Evolutionary conservation across 768 basidiomycete species (phyloP).

Genomic region (Podaxis rugospora): DNA sequence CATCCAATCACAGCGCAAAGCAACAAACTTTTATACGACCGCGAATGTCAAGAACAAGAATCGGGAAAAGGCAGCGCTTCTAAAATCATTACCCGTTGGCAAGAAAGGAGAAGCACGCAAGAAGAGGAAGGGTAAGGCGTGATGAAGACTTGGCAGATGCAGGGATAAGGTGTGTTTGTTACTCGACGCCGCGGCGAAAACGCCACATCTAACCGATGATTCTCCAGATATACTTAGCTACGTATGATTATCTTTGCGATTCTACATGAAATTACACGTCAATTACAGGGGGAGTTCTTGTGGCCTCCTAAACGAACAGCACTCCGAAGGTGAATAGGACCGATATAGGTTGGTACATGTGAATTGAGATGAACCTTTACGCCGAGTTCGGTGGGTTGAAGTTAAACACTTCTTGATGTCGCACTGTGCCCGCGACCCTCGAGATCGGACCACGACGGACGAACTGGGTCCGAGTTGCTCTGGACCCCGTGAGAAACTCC

Average conservation of each 20-base stretch:
- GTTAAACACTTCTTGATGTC: not conserved
- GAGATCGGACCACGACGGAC: not conserved
- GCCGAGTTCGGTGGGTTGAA: not conserved
- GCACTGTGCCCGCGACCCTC: not conserved
- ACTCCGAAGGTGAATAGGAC: not conserved
- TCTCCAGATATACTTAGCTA: not conserved
- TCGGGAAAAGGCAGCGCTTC: constrained; percentile 55
- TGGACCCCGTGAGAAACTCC: constrained; percentile 33
- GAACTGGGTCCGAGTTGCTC: constrained; percentile 4
- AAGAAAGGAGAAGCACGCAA: constrained; percentile 41
- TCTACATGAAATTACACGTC: not conserved
- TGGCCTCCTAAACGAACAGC: not conserved
- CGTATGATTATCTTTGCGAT: not conserved
- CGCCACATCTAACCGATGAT: constrained; percentile 6
- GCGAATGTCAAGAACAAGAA: constrained; percentile 90
- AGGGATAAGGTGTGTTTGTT: not conserved
- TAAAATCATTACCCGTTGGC: constrained; percentile 53
- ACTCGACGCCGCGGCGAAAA: constrained; percentile 8
- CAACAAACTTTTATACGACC: constrained; percentile 81
- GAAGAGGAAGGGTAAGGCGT: constrained; percentile 22
- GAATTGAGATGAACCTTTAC: not conserved
- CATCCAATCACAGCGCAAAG: constrained; percentile 58
- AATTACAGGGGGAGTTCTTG: not conserved
- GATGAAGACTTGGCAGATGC: constrained; percentile 1
- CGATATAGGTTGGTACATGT: not conserved